These are phyloP conservation scores for Cladochytrium tenue DNA, from an alignment of 371 early-diverging fungal species.

Conservation along the genomic window DNA sequence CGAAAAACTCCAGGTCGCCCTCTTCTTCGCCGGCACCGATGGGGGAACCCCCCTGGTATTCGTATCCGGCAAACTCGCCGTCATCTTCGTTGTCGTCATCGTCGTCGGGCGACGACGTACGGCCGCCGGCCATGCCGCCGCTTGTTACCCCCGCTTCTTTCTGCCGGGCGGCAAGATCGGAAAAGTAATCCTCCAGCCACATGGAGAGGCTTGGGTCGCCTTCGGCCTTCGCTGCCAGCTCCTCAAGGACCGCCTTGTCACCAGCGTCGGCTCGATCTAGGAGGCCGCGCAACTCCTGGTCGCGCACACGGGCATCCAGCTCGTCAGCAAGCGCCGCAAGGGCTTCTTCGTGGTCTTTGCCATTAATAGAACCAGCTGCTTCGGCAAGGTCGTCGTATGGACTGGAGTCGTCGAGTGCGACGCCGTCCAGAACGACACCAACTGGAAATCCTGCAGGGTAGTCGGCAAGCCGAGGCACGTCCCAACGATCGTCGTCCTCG, in stretches of 20 bases:
- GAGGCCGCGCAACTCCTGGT: background rate
- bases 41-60: background rate
- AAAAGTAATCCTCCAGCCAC: no score
- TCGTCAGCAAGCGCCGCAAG: background rate
- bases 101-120: background rate
- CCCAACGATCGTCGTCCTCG: background rate
- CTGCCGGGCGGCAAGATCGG: no score
- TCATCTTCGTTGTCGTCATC: background rate
- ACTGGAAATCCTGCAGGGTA: background rate
- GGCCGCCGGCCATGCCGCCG: background rate
- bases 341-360: background rate
- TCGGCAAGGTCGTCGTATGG: background rate
- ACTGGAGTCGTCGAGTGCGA: background rate
- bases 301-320: no score
- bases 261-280: background rate
- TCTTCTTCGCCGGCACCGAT: background rate
- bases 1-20: background rate
- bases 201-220: no score
- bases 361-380: background rate
- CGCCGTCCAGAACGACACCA: background rate
- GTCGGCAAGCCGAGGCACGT: background rate
- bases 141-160: background rate
- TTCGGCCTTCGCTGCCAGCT: background rate
- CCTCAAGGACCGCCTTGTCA: background rate
- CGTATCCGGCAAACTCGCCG: background rate